Evolutionary conservation across 805 yeast genomes (phyloP), one percentile per base, ranked within the genome.

Genomic region (Torulaspora quercuum): DNA sequence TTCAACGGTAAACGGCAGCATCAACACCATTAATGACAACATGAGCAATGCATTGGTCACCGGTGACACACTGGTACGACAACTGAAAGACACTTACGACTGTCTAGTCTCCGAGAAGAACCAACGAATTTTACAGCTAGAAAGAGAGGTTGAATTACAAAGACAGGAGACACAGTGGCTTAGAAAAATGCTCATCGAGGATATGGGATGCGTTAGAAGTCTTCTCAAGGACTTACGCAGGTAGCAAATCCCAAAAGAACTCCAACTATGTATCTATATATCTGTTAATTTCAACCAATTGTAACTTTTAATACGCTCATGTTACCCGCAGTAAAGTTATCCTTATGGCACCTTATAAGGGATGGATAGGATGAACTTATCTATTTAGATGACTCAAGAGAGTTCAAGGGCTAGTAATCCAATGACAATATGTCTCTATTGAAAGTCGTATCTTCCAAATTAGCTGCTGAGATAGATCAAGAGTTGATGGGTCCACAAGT

Each of bases 401-500:
- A 18, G n/a, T 8, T n/a, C n/a, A n/a, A n/a, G n/a, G n/a, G n/a
- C n/a, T n/a, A n/a, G n/a, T n/a, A n/a, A n/a, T n/a, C n/a, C n/a
- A 24, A 8, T 11, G 23, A n/a, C 29, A 23, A 22, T 24, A 41
- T 35, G 36, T 59, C 53, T 54, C 39, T 55, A 15, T 58, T 69
- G 43, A 68, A 67, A 57, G 66, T 67, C 2, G 60, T 75, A 1
- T 63, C 72, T 1, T 69, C 78, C 0, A 65, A 68, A 29, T 32
- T 64, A 2, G 97, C 97, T 0, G 80, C 90, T 0, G 74, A 74
- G 25, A 71, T 90, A 17, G 98, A 90, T 53, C 70, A 73, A 44
- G 95, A 89, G 52, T 70, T 90, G 41, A 90, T 92, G 97, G 78
- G 92, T 1, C 63, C 82, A 0, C 79, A 80, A 2, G 92, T 53